Evolutionary conservation across 2,329 filamentous ascomycete species (phyloP), one percentile per base, ranked within the genome.

Genomic region (Amauroascus verrucosus): DNA sequence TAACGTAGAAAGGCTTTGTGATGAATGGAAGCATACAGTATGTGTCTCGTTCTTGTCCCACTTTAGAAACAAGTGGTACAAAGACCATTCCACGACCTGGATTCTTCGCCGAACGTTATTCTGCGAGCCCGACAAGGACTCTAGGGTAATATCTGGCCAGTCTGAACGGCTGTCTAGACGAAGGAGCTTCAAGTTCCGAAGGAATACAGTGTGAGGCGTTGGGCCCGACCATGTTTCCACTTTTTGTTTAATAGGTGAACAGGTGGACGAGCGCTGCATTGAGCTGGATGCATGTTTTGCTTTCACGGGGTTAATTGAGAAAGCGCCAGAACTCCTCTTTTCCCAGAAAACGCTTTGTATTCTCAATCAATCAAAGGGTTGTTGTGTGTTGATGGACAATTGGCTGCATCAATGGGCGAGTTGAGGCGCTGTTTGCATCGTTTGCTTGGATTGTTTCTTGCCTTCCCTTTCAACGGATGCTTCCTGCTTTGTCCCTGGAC

Each of bases 11-110:
- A 28, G 20, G 28, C 20, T 13, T 14, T 43, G 20, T 14, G 26
- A 37, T 35, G 18, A 41, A 48, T 47, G 33, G 51, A 28, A 41
- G 50, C 73, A 38, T 75, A 88, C 87, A 72, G 84, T 84, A 58
- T 80, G 78, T 16, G 89, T 80, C 62, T 87, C 85, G 9, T 84
- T 79, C 0, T 81, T 79, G 64, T 96, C 86, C 85, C 88, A 96
- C 2, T 94, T 72, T 35, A 79, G 76, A 67, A 95, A 95, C 13
- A 98, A 77, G 49, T 87, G 84, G 68, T 86, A 95, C n/a, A 97
- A 74, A 0, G 85, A 82, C 88, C 91, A 97, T 73, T 98, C 93
- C 35, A 90, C 81, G 56, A 82, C 82, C 61, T 86, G 82, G 35
- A 95, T 83, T 51, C 91, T 81, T 67, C 84, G 85, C 70, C 91